Evolutionary conservation across 2,329 filamentous ascomycete genomes (phyloP).

Genomic region (Shiraia bambusicola): DNA sequence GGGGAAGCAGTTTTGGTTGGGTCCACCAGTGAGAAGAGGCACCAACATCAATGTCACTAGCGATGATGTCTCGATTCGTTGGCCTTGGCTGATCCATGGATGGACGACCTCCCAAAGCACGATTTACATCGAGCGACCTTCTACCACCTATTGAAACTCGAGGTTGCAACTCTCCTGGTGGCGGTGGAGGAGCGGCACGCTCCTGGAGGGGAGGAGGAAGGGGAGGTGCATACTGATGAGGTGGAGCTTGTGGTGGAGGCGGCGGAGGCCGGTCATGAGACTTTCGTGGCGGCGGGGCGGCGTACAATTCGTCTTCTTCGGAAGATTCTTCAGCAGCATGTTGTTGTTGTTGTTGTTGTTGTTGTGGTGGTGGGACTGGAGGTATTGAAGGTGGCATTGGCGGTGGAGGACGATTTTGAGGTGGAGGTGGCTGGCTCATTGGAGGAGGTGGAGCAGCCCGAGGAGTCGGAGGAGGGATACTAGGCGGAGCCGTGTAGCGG

Average conservation of each 20-base stretch:
- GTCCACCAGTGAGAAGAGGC: constrained; percentile 82
- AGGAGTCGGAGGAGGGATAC: constrained; percentile 34
- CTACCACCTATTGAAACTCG: constrained; percentile 49
- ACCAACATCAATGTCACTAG: constrained; percentile 80
- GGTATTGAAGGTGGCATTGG: constrained; percentile 41
- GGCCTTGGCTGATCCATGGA: constrained; percentile 75
- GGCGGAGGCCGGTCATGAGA: constrained; percentile 40
- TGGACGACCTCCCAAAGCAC: constrained; percentile 54
- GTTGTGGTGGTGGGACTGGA: constrained; percentile 29
- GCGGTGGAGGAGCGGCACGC: constrained; percentile 41
- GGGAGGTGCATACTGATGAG: constrained; percentile 37
- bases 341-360: too few species aligned
- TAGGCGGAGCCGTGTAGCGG: constrained; percentile 46
- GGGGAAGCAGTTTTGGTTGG: constrained; percentile 75
- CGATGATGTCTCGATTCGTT: constrained; percentile 79
- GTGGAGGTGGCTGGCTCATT: constrained; percentile 31
- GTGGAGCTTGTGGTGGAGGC: constrained; percentile 40
- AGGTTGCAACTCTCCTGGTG: constrained; percentile 46
- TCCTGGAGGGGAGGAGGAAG: constrained; percentile 45
- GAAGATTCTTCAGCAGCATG: constrained; percentile 30
- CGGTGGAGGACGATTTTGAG: constrained; percentile 32
- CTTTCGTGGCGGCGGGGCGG: constrained; percentile 38
- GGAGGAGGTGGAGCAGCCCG: constrained; percentile 42
- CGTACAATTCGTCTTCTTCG: constrained; percentile 43
- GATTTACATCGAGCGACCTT: constrained; percentile 66